Conservation (phyloP, 345 rosid species). For the Eucalyptus sideroxylon region DNA sequence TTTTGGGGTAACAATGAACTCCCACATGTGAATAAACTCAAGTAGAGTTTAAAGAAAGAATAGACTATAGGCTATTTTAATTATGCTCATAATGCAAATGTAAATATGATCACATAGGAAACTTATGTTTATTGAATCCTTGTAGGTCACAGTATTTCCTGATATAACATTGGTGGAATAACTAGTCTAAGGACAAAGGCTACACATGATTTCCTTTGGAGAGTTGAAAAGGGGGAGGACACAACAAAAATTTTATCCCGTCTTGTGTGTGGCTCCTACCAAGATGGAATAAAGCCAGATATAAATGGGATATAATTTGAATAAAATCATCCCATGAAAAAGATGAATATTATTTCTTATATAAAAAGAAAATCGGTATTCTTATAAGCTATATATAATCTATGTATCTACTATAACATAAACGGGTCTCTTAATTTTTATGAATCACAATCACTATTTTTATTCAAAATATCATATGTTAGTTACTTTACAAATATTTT, state of each 20-base stretch:
- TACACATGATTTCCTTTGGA: not conserved
- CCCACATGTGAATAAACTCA: not conserved
- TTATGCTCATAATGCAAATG: not conserved
- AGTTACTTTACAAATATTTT: not conserved
- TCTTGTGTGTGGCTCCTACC: not conserved
- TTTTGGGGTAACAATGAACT: not conserved
- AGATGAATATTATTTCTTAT: no score
- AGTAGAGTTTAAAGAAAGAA: not conserved
- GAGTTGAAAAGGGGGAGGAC: not conserved
- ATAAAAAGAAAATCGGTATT: no score
- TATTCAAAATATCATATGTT: not conserved
- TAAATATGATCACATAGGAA: not conserved
- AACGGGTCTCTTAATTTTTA: no score
- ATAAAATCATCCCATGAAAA: no score
- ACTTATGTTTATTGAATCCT: not conserved
- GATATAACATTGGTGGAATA: not conserved
- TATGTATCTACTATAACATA: no score
- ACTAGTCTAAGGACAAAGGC: not conserved
- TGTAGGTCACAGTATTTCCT: not conserved
- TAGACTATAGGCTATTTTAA: not conserved
- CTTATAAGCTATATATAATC: no score
- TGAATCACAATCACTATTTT: no score
- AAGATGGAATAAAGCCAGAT: accelerated
- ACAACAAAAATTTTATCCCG: no score
- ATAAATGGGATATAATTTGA: not conserved